These are phyloP conservation scores for Cyberlindnera euphorbiiphila DNA, from an alignment of 805 yeast genomes.

Conservation along the genomic window DNA sequence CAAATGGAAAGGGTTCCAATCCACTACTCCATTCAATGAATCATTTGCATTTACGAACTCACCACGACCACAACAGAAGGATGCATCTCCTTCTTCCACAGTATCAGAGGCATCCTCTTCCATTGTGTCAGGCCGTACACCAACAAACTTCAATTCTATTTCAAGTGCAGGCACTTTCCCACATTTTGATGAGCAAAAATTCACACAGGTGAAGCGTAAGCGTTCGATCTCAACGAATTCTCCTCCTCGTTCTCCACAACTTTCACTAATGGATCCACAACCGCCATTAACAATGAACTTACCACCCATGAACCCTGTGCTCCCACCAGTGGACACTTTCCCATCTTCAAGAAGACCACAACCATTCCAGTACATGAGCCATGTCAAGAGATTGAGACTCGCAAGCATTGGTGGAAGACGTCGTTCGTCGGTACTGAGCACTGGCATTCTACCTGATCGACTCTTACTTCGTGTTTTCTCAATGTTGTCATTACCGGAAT, in stretches of 20 bases:
- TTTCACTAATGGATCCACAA: constrained; percentile 5
- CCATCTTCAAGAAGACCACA: constrained; percentile 25
- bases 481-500: constrained; percentile 48
- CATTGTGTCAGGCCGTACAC: constrained; percentile 1
- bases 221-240: constrained; percentile 14
- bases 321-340: constrained; percentile 34
- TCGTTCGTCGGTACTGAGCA: constrained; percentile 52
- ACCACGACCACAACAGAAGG: constrained; percentile 2
- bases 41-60: not conserved
- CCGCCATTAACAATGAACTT: constrained; percentile 24
- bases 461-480: constrained; percentile 51
- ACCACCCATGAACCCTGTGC: constrained; percentile 40
- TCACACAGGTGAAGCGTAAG: constrained; percentile 12
- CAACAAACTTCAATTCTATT: constrained; percentile 3
- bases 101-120: constrained; percentile 2
- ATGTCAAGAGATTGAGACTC: constrained; percentile 49
- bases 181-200: constrained; percentile 5
- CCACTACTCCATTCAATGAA: constrained; percentile 7
- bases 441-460: constrained; percentile 60
- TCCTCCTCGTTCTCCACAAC: constrained; percentile 14
- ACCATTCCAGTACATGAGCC: constrained; percentile 52
- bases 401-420: constrained; percentile 44
- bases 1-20: constrained; percentile 26
- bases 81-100: constrained; percentile 9
- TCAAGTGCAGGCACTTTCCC: constrained; percentile 8